Conservation (phyloP, 495 filamentous ascomycete genomes). For the Parachaetomium inaequale region DNA sequence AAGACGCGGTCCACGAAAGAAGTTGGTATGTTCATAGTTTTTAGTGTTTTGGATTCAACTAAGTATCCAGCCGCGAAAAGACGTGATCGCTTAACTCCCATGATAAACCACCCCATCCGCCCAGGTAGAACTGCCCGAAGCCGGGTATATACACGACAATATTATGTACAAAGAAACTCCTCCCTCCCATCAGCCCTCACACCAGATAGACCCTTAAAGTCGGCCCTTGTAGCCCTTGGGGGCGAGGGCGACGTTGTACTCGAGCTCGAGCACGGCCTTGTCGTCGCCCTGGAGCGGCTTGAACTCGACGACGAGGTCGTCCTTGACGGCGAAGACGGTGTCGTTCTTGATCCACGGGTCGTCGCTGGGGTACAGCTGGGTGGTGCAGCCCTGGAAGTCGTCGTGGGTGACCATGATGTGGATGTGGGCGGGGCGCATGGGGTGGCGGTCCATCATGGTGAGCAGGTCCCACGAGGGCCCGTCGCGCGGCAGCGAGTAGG, state of each 20-base stretch:
- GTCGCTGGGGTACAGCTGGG: constrained; percentile 71
- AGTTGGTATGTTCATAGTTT: too few relatives aligned
- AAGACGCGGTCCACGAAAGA: too few relatives aligned
- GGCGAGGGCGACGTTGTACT: constrained; percentile 57
- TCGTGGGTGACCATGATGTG: constrained; percentile 67
- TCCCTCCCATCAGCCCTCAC: background rate
- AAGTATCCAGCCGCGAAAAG: background rate
- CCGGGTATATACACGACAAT: constrained; percentile 12
- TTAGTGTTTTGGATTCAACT: background rate
- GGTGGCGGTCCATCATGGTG: constrained; percentile 69
- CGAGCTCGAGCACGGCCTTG: constrained; percentile 67
- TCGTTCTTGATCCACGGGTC: constrained; percentile 67
- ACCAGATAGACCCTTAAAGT: constrained; percentile 16
- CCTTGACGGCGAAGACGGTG: constrained; percentile 78
- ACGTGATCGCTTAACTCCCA: background rate
- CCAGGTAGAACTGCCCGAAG: background rate
- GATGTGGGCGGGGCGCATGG: constrained; percentile 81
- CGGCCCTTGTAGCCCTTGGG: constrained; percentile 51
- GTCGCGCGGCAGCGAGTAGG: constrained; percentile 75
- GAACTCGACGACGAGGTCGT: constrained; percentile 71
- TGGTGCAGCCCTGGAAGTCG: constrained; percentile 63
- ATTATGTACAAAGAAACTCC: constrained; percentile 9
- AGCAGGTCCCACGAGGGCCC: constrained; percentile 68
- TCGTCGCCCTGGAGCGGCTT: constrained; percentile 56
- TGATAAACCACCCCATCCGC: background rate